These are phyloP conservation scores for Phytophthora colocasiae DNA, from an alignment of 352 stramenopile species.

Conservation along the genomic window DNA sequence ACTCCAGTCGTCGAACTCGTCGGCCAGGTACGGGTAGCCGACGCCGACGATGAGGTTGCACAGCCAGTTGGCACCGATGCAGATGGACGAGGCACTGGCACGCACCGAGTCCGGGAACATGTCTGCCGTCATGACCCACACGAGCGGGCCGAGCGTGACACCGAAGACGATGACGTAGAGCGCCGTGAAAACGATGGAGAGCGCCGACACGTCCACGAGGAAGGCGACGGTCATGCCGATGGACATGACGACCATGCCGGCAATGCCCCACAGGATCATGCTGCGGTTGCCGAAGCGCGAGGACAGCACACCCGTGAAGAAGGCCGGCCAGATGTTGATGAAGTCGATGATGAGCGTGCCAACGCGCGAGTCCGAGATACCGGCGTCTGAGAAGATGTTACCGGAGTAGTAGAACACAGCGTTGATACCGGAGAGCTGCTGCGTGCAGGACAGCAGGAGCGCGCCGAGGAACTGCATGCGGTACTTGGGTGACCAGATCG, in stretches of 20 bases:
- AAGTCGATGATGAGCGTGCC: too few relatives aligned
- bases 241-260: slow-evolving; percentile 54
- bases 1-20: slow-evolving; percentile 41
- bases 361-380: too few relatives aligned
- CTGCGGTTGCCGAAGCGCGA: slow-evolving; percentile 43
- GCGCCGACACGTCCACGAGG: slow-evolving; percentile 35
- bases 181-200: slow-evolving; percentile 58
- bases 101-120: slow-evolving; percentile 41
- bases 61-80: slow-evolving; percentile 51
- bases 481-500: slow-evolving; percentile 36
- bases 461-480: slow-evolving; percentile 32
- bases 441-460: slow-evolving; percentile 49
- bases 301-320: too few relatives aligned
- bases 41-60: slow-evolving; percentile 56
- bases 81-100: slow-evolving; percentile 42
- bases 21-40: slow-evolving; percentile 48
- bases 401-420: slow-evolving; percentile 5
- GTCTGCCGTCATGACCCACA: slow-evolving; percentile 38
- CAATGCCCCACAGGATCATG: slow-evolving; percentile 60
- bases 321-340: too few relatives aligned
- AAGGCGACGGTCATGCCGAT: slow-evolving; percentile 60
- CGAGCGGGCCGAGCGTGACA: slow-evolving; percentile 57
- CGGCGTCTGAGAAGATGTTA: too few relatives aligned
- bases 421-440: slow-evolving; percentile 58
- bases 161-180: slow-evolving; percentile 54